Percentiles rank a stretch among this genome's conserved stretches.
These are phyloP conservation scores for Musa balbisiana DNA, from an alignment of 202 grass and related monocot species.

Conservation along the genomic window DNA sequence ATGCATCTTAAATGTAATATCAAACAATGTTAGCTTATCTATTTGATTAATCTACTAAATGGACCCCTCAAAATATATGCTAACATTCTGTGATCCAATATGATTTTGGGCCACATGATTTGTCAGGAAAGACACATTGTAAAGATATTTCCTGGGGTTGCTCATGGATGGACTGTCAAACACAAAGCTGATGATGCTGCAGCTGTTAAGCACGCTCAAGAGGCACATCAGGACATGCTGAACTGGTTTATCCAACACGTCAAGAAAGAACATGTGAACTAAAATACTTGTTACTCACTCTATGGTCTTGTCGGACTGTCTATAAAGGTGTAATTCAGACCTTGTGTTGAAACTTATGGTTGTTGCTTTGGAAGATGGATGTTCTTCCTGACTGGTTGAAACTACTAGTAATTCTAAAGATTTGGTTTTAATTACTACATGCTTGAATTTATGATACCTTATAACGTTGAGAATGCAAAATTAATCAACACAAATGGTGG, in stretches of 20 bases:
- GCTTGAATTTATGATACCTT: no score
- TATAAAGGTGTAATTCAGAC: no score
- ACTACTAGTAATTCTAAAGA: no score
- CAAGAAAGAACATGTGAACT: constrained; percentile 16
- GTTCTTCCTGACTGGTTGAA: no score
- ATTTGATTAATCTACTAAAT: background rate
- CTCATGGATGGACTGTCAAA: constrained; percentile 60
- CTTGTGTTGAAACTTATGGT: no score
- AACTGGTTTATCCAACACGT: constrained; percentile 56
- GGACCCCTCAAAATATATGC: background rate
- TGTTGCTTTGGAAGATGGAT: no score
- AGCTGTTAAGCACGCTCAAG: constrained; percentile 45
- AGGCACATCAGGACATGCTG: constrained; percentile 39
- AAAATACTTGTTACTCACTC: background rate
- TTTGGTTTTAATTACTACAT: no score
- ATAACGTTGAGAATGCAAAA: no score
- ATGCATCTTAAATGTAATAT: background rate
- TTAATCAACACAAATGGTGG: no score
- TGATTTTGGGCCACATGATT: no score
- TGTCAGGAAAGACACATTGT: constrained; percentile 39
- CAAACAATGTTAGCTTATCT: background rate
- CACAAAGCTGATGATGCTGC: constrained; percentile 31
- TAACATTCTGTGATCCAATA: background rate
- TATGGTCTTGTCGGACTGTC: no score
- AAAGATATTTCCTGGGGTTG: constrained; percentile 56